A percentile compares a stretch with the other conserved stretches of the same genome.
These are phyloP conservation scores for Neurospora tetraspora DNA, from an alignment of 495 filamentous ascomycete genomes.

Conservation along the genomic window DNA sequence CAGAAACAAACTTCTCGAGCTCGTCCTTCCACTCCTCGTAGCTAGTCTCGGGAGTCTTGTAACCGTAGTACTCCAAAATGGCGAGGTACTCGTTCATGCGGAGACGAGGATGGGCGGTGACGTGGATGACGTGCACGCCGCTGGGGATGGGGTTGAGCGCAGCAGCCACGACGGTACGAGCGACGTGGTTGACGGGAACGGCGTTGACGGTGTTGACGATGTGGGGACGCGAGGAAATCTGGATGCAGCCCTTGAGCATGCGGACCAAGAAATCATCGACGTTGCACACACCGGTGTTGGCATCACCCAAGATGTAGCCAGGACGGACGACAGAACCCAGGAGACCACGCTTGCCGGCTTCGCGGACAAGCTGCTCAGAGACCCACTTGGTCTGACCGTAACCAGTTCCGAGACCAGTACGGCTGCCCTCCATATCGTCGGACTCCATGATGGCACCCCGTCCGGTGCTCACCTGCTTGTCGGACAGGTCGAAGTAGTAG, in stretches of 20 bases:
- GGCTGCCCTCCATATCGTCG: slow-evolving; percentile 39
- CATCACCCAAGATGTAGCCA: slow-evolving; percentile 78
- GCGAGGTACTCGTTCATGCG: slow-evolving; percentile 69
- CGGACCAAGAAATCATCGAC: slow-evolving; percentile 91
- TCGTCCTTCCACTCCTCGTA: slow-evolving; percentile 48
- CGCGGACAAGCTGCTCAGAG: slow-evolving; percentile 66
- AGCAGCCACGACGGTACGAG: slow-evolving; percentile 63
- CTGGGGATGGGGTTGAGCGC: slow-evolving; percentile 51
- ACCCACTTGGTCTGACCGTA: slow-evolving; percentile 82
- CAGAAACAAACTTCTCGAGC: slow-evolving; percentile 55
- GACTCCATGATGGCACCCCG: slow-evolving; percentile 37
- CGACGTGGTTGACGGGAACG: slow-evolving; percentile 81
- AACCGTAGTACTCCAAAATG: slow-evolving; percentile 66
- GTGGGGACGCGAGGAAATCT: slow-evolving; percentile 59
- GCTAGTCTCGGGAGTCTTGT: slow-evolving; percentile 54
- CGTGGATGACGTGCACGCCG: slow-evolving; percentile 47
- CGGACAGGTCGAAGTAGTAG: slow-evolving; percentile 63
- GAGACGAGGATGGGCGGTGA: slow-evolving; percentile 68
- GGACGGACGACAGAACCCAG: slow-evolving; percentile 68
- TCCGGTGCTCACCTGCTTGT: slow-evolving; percentile 40
- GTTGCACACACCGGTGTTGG: slow-evolving; percentile 60
- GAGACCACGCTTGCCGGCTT: slow-evolving; percentile 70
- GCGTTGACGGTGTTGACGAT: slow-evolving; percentile 86
- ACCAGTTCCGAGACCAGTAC: slow-evolving; percentile 49
- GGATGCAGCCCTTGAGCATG: slow-evolving; percentile 81